Evolutionary conservation across 2,329 filamentous ascomycete genomes (phyloP), one percentile per base, ranked within the genome.

Genomic region (Epicoccum nigrum): DNA sequence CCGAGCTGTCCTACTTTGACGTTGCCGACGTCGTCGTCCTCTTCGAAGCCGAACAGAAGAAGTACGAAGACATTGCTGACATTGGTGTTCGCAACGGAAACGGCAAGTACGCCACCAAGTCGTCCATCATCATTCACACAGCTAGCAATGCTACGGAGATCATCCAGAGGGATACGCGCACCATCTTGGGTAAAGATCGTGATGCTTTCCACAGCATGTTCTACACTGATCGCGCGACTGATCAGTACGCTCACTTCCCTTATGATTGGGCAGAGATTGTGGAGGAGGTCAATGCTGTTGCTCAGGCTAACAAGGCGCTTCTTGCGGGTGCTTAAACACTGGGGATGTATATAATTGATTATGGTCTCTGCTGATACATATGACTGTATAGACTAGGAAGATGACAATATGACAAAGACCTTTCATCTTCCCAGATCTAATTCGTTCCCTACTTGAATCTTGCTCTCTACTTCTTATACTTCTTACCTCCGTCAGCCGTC

Each of bases 401-500:
- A n/a, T n/a, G n/a, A n/a, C n/a, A n/a, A n/a, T n/a, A n/a, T n/a
- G n/a, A n/a, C n/a, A n/a, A n/a, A n/a, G n/a, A n/a, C n/a, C n/a
- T n/a, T n/a, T n/a, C n/a, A n/a, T 25, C 23, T 25, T 25, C 23
- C 33, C 13, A 25, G 3, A 35, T 35, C 17, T 12, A 35, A 4
- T 21, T 21, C 17, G 16, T 17, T 17, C 2, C 13, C 9, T 6
- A 6, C 5, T 3, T 28, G 9, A n/a, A n/a, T n/a, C n/a, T n/a
- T n/a, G n/a, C n/a, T n/a, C n/a, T n/a, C n/a, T n/a, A n/a, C 32
- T 30, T 45, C 5, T n/a, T 30, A 4, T 19, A 16, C 28, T 15
- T 48, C 13, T n/a, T 35, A n/a, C 77, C 77, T 0, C 76, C 79
- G 50, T 81, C 76, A 7, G 69, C 63, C 0, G 68, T 69, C 4